These are phyloP conservation scores for Fusarium piperis DNA, from an alignment of 2,329 filamentous ascomycete genomes.

Conservation along the genomic window DNA sequence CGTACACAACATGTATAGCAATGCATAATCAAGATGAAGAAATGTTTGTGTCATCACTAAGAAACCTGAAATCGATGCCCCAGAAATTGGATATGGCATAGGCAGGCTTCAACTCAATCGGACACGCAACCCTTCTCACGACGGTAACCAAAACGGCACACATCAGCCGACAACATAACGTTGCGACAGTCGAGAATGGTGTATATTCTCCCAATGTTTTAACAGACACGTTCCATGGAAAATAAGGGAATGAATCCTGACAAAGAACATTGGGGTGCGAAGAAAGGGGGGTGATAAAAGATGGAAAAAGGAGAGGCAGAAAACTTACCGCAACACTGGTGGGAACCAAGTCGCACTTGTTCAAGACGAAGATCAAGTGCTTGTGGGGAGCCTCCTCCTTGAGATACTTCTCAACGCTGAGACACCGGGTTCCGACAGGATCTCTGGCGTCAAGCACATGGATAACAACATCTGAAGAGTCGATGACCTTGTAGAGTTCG, in stretches of 20 bases:
- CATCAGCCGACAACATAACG: constrained; percentile 67
- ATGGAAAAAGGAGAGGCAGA: constrained; percentile 18
- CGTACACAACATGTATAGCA: constrained; percentile 18
- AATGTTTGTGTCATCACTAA: constrained; percentile 98
- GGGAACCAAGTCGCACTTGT: constrained; percentile 80
- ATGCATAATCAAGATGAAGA: constrained; percentile 20
- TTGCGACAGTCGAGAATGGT: constrained; percentile 55
- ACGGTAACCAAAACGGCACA: constrained; percentile 89
- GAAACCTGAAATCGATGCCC: constrained; percentile 80
- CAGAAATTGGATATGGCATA: constrained; percentile 58
- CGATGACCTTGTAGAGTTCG: constrained; percentile 93
- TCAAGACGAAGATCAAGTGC: constrained; percentile 70
- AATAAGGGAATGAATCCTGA: constrained; percentile 85
- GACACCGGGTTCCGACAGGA: constrained; percentile 88
- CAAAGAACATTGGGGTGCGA: constrained; percentile 71
- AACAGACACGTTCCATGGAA: constrained; percentile 91
- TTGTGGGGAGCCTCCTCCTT: constrained; percentile 95
- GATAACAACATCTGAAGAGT: constrained; percentile 95
- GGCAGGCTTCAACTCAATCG: constrained; percentile 95
- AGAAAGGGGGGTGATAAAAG: constrained; percentile 50
- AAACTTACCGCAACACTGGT: constrained; percentile 92
- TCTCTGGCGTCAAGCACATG: constrained; percentile 92
- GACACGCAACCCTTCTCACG: constrained; percentile 82
- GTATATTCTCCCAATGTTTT: constrained; percentile 97
- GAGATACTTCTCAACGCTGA: constrained; percentile 84